These are phyloP conservation scores for Phyllosticta citriasiana DNA, from an alignment of 2,329 filamentous ascomycete species.

Conservation along the genomic window DNA sequence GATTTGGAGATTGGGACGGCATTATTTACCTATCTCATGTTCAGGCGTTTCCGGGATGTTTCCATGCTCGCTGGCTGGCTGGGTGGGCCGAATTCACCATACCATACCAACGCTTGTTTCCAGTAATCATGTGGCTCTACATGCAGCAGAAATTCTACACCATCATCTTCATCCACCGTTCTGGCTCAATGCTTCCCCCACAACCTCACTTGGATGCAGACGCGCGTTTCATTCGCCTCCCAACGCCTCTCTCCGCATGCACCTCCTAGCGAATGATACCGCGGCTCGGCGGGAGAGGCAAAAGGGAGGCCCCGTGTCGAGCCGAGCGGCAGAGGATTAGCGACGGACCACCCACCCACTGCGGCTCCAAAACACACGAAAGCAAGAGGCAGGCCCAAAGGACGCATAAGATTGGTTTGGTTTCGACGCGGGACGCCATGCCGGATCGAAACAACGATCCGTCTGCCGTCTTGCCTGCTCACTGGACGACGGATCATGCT, in stretches of 20 bases:
- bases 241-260: too few species aligned
- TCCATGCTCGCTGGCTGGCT: neutral
- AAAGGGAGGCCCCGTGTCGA: neutral
- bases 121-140: neutral
- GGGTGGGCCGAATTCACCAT: neutral
- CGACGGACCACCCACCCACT: neutral
- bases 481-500: too few species aligned
- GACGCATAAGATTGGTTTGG: too few species aligned
- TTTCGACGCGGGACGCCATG: too few species aligned
- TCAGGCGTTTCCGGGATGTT: neutral
- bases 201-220: neutral
- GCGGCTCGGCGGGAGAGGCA: neutral
- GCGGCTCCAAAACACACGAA: neutral
- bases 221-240: too few species aligned
- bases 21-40: neutral
- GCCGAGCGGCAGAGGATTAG: neutral
- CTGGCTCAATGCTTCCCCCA: neutral
- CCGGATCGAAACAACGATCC: too few species aligned
- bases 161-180: neutral
- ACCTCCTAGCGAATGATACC: neutral
- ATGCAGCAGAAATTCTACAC: neutral
- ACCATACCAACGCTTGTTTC: neutral
- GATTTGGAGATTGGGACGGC: neutral
- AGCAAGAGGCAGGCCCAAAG: neutral
- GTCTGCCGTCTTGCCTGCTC: too few species aligned